Evolutionary conservation across 176 grass and related monocot species (phyloP).

Genomic region (Oryza meridionalis): DNA sequence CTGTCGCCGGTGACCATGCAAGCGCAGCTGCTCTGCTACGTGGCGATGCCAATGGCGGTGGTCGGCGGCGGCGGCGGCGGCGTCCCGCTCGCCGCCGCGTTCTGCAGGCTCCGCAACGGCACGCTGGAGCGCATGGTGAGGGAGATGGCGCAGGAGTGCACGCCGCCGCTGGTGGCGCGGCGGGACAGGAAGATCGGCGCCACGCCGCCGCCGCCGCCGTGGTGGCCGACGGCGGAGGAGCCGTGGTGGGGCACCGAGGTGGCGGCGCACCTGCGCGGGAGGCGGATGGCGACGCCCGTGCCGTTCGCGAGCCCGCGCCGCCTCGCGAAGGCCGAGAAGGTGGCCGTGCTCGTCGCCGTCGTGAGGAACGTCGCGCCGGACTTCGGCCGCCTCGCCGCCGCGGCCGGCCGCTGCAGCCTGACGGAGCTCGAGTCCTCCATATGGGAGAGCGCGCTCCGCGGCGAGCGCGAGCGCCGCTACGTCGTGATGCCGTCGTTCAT

Average conservation of each 20-base stretch:
- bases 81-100: neutral
- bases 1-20: neutral
- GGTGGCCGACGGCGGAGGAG: conserved; percentile 28
- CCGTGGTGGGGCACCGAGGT: neutral
- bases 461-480: neutral
- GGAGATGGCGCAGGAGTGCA: neutral
- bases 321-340: conserved; percentile 18
- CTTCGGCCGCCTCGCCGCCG: neutral
- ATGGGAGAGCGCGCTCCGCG: neutral
- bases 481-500: neutral
- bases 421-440: neutral
- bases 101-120: neutral
- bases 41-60: neutral
- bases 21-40: neutral
- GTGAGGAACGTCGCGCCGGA: conserved; percentile 35
- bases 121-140: neutral
- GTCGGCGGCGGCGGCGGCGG: neutral
- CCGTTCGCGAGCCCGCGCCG: neutral
- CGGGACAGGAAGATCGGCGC: neutral
- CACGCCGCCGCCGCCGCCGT: neutral
- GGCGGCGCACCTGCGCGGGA: neutral
- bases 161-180: no score
- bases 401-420: neutral
- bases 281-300: neutral
- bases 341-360: conserved; percentile 16